These are phyloP conservation scores for Aspergillus pseudoviridinutans DNA, from an alignment of 2,329 filamentous ascomycete species.

Conservation along the genomic window DNA sequence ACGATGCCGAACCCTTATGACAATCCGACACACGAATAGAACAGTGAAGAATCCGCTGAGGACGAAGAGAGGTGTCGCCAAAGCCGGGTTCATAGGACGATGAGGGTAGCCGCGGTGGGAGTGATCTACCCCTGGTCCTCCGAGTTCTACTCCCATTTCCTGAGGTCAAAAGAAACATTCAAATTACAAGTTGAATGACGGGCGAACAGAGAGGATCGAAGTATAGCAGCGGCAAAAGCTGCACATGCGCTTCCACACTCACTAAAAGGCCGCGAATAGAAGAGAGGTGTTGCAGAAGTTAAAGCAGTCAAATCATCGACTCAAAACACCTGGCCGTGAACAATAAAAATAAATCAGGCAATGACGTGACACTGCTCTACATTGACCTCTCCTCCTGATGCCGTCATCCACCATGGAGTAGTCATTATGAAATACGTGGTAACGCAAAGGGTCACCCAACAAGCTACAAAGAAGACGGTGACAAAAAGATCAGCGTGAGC, in stretches of 20 bases:
- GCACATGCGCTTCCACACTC: neutral
- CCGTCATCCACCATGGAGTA: constrained; percentile 13
- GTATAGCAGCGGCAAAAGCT: constrained; percentile 1
- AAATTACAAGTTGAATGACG: neutral
- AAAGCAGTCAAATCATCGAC: neutral
- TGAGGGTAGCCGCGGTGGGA: constrained; percentile 16
- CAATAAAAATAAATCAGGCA: neutral
- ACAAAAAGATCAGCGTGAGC: neutral
- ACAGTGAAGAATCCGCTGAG: constrained; percentile 21
- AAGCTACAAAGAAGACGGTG: neutral
- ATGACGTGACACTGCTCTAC: neutral
- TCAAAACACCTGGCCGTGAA: neutral
- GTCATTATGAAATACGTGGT: neutral
- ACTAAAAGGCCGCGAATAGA: neutral
- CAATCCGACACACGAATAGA: constrained; percentile 21
- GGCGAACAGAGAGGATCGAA: neutral
- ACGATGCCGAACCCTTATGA: constrained; percentile 21
- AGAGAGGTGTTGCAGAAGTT: neutral
- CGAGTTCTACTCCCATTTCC: constrained; percentile 30
- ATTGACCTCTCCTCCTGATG: constrained; percentile 5
- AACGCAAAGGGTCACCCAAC: neutral
- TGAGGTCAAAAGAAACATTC: neutral
- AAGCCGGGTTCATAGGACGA: constrained; percentile 26
- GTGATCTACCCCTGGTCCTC: constrained; percentile 22
- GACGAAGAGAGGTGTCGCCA: constrained; percentile 30